A percentile compares a stretch with the other conserved stretches of the same genome.
Conservation (phyloP, 2,329 filamentous ascomycete genomes). For the Nectriaceae sp. region DNA sequence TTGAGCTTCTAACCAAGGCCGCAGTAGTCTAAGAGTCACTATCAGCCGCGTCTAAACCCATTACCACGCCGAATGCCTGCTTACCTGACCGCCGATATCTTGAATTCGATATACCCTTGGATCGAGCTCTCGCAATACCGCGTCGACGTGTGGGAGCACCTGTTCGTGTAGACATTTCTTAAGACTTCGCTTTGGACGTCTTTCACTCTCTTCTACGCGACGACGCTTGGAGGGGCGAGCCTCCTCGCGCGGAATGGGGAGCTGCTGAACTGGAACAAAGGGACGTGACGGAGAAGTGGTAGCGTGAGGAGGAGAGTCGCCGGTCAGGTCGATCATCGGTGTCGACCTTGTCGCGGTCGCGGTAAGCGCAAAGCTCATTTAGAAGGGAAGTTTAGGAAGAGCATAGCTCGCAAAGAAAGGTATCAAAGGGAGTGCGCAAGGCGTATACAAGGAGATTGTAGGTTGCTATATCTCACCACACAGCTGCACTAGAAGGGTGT, state of each 20-base stretch:
- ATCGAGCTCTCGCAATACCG: constrained; percentile 26
- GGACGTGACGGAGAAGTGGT: constrained; percentile 7
- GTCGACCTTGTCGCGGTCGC: constrained; percentile 23
- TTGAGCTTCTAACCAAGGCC: constrained; percentile 22
- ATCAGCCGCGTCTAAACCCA: constrained; percentile 8
- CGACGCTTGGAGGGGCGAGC: constrained; percentile 33
- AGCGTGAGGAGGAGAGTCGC: constrained; percentile 17
- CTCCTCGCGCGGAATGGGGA: constrained; percentile 17
- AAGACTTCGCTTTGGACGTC: constrained; percentile 16
- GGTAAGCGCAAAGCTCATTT: constrained; percentile 32
- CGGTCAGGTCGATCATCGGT: constrained; percentile 30
- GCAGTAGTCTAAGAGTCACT: constrained; percentile 19
- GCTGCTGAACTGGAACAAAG: constrained; percentile 8
- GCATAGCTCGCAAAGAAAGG: background rate
- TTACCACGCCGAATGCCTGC: background rate
- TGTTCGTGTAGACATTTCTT: constrained; percentile 31
- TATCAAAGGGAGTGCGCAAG: constrained; percentile 3
- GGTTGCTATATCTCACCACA: constrained; percentile 22
- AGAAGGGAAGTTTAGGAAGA: background rate
- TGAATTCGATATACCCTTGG: constrained; percentile 22
- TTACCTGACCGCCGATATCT: constrained; percentile 34
- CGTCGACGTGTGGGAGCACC: constrained; percentile 35
- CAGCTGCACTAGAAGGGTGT: constrained; percentile 15
- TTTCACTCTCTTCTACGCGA: constrained; percentile 24
- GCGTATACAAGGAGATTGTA: constrained; percentile 2